Percentiles rank a stretch among this genome's conserved stretches.
phyloP scores from a whole-genome alignment of 495 filamentous ascomycete genomes.

The Margaritispora aquatica region DNA sequence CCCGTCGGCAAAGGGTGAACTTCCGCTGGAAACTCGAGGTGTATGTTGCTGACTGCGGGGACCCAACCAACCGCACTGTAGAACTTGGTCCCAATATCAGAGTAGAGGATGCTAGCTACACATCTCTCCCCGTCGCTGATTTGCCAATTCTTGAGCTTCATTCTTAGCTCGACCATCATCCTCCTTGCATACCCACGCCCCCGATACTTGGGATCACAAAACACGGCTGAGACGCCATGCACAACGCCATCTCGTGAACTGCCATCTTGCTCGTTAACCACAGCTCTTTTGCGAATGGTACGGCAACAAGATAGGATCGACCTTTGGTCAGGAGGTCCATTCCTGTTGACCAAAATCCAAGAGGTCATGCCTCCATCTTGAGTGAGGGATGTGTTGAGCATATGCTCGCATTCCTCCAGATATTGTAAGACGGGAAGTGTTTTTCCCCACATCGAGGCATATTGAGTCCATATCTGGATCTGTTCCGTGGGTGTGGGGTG shows the following conservation, averaged over 20 bases:
- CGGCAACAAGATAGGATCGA: slow-evolving; percentile 76
- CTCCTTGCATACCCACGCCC: slow-evolving; percentile 72
- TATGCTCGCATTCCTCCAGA: slow-evolving; percentile 63
- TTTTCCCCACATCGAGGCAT: slow-evolving; percentile 64
- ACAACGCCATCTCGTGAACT: slow-evolving; percentile 54
- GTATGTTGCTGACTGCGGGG: slow-evolving; percentile 54
- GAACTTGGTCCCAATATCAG: slow-evolving; percentile 86
- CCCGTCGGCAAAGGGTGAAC: background rate
- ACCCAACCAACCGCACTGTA: slow-evolving; percentile 88
- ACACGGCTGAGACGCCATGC: slow-evolving; percentile 81
- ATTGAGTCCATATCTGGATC: slow-evolving; percentile 51
- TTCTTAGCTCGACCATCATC: slow-evolving; percentile 44
- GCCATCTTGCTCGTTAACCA: slow-evolving; percentile 19
- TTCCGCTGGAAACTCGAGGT: slow-evolving; percentile 56
- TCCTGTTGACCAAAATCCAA: slow-evolving; percentile 72
- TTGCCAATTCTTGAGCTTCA: slow-evolving; percentile 15
- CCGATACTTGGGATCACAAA: slow-evolving; percentile 62
- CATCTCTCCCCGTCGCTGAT: slow-evolving; percentile 43
- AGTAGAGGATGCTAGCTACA: slow-evolving; percentile 58
- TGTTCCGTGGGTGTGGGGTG: slow-evolving; percentile 61
- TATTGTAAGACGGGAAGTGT: slow-evolving; percentile 61
- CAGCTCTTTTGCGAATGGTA: slow-evolving; percentile 59
- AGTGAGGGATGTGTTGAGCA: slow-evolving; percentile 47
- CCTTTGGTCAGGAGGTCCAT: slow-evolving; percentile 37
- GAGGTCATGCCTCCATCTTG: slow-evolving; percentile 66